Base-by-base conservation (phyloP, 305 asterid species). In the Coffea humblotiana region DNA sequence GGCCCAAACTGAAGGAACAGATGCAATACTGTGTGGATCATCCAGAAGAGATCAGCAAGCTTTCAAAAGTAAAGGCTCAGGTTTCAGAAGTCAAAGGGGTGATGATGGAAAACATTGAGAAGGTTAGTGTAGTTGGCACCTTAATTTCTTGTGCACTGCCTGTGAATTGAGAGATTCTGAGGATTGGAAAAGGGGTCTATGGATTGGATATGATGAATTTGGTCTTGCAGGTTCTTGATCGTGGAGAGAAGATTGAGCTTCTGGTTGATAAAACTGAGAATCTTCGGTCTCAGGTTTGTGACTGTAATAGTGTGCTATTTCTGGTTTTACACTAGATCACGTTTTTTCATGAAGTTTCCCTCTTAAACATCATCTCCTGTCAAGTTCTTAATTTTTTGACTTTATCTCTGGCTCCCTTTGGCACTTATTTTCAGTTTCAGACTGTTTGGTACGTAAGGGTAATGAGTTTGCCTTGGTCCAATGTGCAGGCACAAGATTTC, bases 41-140 rank as follows among this genome's bases (percentile, higher is more conserved):
- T 84, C 97, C 97, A 65, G 97, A 93, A 75, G 97, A 93, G 89
- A 82, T 93, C 77, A 90, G 89, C 85, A 93, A 91, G 88, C 89
- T 93, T 74, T 78, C 97, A 35, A 90, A 91, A 86, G 97, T 93
- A 87, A 93, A 91, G 85, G 97, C 97, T 79, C 97, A 93, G 91
- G 97, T 93, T 86, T 82, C 97, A 65, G 97, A 91, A 85, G 97
- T 93, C 81, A 93, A 93, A 84, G 97, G 97, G 65, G 97, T 93
- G 82, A 93, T 93, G 97, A 91, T 91, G 97, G 97, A 91, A 79
- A 93, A 93, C 79, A 93, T 93, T 78, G 97, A 93, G 83, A 93
- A 93, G 95, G 97, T 93, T 76, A 68, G 85, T 76, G 27, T 47
- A 25, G 43, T 37, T 45, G 25, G 48, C 25, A 21, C 54, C 32